Evolutionary conservation across 2,329 filamentous ascomycete genomes (phyloP), one percentile per base, ranked within the genome.

Genomic region (Metarhizium robertsii): DNA sequence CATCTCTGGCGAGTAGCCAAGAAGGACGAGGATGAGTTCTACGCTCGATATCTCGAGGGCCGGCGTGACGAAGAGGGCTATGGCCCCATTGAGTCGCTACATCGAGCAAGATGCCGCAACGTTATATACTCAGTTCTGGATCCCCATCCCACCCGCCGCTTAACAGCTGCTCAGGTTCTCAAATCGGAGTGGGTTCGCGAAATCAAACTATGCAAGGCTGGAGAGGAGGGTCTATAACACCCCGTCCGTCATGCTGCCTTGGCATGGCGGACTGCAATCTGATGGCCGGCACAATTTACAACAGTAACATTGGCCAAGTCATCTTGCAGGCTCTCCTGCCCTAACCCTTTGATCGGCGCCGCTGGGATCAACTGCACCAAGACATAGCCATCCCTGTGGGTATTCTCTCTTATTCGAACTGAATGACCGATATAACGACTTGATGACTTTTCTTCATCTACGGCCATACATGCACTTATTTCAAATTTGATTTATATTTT

Each of bases 111-210:
- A 65, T 99, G 94, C 73, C 88, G 94, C 59, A 99, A 99, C 65
- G 94, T 99, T 65, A 96, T 99, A 68, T 99, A 99, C 75, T 97
- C 92, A 25, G 96, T 99, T 61, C 81, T 99, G 49, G 94, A 99
- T 67, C 94, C 94, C 34, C 96, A 96, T 69, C 91, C 94, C 30
- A 83, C 83, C 56, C 87, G 94, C 61, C 90, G 94, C 64, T 92
- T 99, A 69, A 96, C 91, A 34, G 92, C 94, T 57, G 92, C 92
- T 45, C 94, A 99, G 74, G 90, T 97, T 56, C 84, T 99, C 66
- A 96, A 96, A 73, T 97, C 92, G 4, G 94, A 99, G 76, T 99
- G 94, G 94, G 91, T 94, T 62, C 89, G 94, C 63, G 92, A 96
- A 72, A 96, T 97, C 73, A 95, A 92, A 74, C 81, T 97, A 56